Percentiles rank a stretch among this genome's conserved stretches.
Evolutionary conservation across 208 protist genomes (phyloP).

Genomic region (Entamoeba histolytica): DNA sequence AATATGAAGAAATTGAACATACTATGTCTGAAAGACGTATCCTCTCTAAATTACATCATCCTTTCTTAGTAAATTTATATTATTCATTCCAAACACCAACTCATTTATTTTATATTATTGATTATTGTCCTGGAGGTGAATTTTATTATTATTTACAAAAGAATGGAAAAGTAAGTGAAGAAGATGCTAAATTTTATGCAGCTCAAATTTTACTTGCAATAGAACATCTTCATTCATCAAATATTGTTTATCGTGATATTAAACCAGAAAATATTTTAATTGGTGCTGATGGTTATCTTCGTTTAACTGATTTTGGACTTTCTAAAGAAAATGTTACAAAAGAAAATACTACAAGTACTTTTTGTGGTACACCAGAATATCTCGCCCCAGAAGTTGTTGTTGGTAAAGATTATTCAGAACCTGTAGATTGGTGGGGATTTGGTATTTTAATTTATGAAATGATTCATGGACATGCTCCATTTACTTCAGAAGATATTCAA

Average conservation of each 20-base stretch:
- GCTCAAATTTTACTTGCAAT: neutral
- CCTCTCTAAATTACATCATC: slow-evolving; percentile 31
- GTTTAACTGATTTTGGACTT: slow-evolving; percentile 2
- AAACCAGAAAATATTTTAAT: slow-evolving; percentile 9
- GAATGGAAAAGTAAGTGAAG: neutral
- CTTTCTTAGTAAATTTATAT: slow-evolving; percentile 41
- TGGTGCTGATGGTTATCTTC: neutral
- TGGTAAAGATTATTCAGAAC: slow-evolving; percentile 62
- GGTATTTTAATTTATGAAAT: slow-evolving; percentile 72
- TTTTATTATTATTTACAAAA: slow-evolving; percentile 38
- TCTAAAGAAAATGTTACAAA: slow-evolving; percentile 1
- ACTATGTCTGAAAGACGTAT: slow-evolving; percentile 28
- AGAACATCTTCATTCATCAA: neutral
- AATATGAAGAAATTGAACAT: slow-evolving; percentile 30
- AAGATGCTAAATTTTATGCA: slow-evolving; percentile 26
- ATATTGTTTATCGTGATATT: slow-evolving; percentile 3
- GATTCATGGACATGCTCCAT: slow-evolving; percentile 52
- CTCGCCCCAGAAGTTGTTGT: slow-evolving; percentile 66
- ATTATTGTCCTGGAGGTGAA: slow-evolving; percentile 44
- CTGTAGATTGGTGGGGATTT: slow-evolving; percentile 82
- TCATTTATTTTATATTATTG: slow-evolving; percentile 38
- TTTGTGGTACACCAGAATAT: slow-evolving; percentile 10
- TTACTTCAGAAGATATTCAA: slow-evolving; percentile 55
- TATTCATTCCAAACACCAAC: slow-evolving; percentile 45
- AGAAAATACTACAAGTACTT: neutral